Evolutionary conservation across 495 filamentous ascomycete species (phyloP), one percentile per base, ranked within the genome.

Genomic region (Clohesyomyces aquaticus): DNA sequence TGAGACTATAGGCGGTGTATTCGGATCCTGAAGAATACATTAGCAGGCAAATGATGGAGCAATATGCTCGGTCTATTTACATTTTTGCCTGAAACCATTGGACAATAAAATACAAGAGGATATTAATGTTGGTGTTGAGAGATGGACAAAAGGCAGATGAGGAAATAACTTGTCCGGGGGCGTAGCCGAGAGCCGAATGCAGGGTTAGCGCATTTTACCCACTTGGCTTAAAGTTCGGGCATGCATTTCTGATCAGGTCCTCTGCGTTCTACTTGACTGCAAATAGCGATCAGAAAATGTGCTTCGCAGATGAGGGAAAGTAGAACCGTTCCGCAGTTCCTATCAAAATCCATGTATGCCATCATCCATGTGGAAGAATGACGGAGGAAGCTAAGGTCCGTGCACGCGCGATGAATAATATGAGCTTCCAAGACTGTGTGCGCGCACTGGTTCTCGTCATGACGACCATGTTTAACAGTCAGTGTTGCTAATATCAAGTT

Each of bases 1-100:
- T 0, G 82, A 82, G 26, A 84, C 78, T 60, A 76, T 59, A 48
- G 78, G 72, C 29, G 77, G 71, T 18, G 73, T 73, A 19, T 72
- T 63, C 19, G 53, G 54, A 63, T 70, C 67, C 67, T 70, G n/a
- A n/a, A 42, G 28, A 11, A 38, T 12, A 19, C 4, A 19, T 61
- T 26, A 53, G 56, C 29, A 46, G 1, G 18, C 14, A 16, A 23
- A 54, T 2, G n/a, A 16, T 41, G n/a, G 21, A 38, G 6, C 18
- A 4, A 41, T 3, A n/a, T 16, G 14, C 4, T 48, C 9, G 28
- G 14, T 19, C 0, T 35, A 43, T 19, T 3, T 59, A 61, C 63
- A 66, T 66, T 29, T 23, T 56, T 25, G 19, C 63, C 63, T 16
- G 63, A 66, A 41, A 66, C 63, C 63, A 66, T 66, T 66, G 55